A percentile compares a stretch with the other conserved stretches of the same genome.
phyloP scores from a whole-genome alignment of 2,329 filamentous ascomycete genomes.

The Fonsecaea monophora region DNA sequence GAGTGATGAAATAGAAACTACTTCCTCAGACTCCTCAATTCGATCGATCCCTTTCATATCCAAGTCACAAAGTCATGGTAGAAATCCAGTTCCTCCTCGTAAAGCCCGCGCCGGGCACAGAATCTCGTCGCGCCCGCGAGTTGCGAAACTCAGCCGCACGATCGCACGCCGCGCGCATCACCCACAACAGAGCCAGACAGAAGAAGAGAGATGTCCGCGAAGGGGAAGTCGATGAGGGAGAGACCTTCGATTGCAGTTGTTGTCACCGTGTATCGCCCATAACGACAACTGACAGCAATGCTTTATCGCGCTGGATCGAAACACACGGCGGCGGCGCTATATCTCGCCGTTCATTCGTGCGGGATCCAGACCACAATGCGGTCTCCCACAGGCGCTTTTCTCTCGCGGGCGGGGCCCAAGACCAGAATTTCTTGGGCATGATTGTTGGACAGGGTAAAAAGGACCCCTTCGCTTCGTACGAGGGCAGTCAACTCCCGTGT shows the following conservation, averaged over 20 bases:
- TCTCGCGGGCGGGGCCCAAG: neutral
- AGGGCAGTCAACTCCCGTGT: neutral
- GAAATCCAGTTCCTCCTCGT: conserved; percentile 6
- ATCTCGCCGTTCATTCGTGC: neutral
- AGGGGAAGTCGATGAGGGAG: neutral
- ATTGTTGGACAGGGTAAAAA: neutral
- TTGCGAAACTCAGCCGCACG: neutral
- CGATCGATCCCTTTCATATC: neutral
- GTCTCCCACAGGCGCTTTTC: no score
- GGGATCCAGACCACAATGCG: neutral
- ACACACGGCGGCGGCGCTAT: neutral
- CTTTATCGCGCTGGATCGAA: conserved; percentile 5
- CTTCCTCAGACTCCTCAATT: neutral
- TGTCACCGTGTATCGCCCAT: neutral
- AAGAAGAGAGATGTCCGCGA: neutral
- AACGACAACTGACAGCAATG: neutral
- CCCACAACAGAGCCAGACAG: conserved; percentile 8
- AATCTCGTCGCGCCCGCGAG: conserved; percentile 8
- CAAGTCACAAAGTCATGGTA: neutral
- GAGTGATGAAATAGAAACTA: neutral
- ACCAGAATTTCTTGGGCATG: neutral
- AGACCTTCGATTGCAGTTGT: neutral
- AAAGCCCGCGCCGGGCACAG: conserved; percentile 2
- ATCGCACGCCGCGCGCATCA: conserved; percentile 4
- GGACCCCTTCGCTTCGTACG: conserved; percentile 8